A percentile compares a stretch with the other conserved stretches of the same genome.
Conservation (phyloP, 768 basidiomycete species). For the Austroboletus eburneus region DNA sequence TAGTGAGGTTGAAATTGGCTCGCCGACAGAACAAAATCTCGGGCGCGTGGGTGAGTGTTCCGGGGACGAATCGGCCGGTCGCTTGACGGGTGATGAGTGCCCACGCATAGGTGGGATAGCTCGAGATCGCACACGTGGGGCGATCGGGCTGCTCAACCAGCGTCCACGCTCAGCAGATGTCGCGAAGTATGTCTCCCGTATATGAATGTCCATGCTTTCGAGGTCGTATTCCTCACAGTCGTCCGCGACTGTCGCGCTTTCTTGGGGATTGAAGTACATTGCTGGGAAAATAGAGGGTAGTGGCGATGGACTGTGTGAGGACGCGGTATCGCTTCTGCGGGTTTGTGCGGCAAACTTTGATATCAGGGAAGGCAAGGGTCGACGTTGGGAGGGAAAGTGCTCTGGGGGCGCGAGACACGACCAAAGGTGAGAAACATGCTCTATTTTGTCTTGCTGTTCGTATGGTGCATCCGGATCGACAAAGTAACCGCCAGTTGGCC, state of each 20-base stretch:
- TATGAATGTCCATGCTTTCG: slow-evolving; percentile 31
- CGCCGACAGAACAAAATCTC: background rate
- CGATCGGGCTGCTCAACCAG: slow-evolving; percentile 51
- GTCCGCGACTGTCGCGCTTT: slow-evolving; percentile 17
- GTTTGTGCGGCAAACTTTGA: slow-evolving; percentile 11
- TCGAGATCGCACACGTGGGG: slow-evolving; percentile 18
- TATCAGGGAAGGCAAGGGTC: slow-evolving; percentile 18
- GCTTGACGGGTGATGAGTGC: slow-evolving; percentile 23
- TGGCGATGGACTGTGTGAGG: slow-evolving; percentile 1
- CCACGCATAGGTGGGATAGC: slow-evolving; percentile 13
- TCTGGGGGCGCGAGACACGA: background rate
- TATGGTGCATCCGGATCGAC: background rate
- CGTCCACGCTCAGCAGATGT: slow-evolving; percentile 57
- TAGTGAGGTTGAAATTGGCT: background rate
- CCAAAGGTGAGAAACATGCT: slow-evolving; percentile 1
- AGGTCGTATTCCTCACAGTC: slow-evolving; percentile 28
- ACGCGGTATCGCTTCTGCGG: background rate
- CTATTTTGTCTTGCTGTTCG: background rate
- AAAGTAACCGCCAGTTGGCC: slow-evolving; percentile 1
- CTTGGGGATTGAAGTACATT: slow-evolving; percentile 5
- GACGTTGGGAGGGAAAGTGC: background rate
- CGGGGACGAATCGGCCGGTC: slow-evolving; percentile 2
- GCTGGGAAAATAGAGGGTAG: background rate
- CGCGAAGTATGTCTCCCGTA: slow-evolving; percentile 50
- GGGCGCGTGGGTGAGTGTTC: slow-evolving; percentile 3